phyloP scores from a whole-genome alignment of 768 basidiomycete species.

The Lactarius deliciosus region DNA sequence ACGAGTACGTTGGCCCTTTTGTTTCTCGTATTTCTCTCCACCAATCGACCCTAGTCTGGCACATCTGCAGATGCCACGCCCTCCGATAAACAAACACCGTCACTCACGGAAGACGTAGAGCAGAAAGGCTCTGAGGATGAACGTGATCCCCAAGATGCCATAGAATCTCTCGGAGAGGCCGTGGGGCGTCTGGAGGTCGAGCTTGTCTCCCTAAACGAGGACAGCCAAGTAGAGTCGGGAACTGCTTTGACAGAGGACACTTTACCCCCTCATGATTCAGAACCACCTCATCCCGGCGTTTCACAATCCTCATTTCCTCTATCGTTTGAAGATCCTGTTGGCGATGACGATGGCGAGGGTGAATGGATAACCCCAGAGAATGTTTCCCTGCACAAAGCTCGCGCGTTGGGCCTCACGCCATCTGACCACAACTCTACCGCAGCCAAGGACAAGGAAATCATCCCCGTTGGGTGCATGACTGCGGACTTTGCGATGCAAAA shows the following conservation, averaged over 20 bases:
- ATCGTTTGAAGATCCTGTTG: constrained; percentile 73
- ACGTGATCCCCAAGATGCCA: neutral
- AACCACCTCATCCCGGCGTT: constrained; percentile 27
- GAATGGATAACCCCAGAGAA: constrained; percentile 98
- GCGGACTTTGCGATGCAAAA: constrained; percentile 99
- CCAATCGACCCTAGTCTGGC: constrained; percentile 9
- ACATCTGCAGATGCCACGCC: neutral
- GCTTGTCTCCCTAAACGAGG: constrained; percentile 17
- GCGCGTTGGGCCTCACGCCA: constrained; percentile 80
- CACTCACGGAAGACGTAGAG: neutral
- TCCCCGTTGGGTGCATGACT: constrained; percentile 90
- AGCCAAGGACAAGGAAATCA: constrained; percentile 39
- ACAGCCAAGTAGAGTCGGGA: neutral
- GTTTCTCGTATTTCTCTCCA: neutral
- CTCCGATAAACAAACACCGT: constrained; percentile 1
- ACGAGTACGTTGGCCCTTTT: constrained; percentile 30
- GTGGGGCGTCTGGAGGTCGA: constrained; percentile 18
- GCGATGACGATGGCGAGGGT: constrained; percentile 80
- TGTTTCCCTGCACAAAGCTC: constrained; percentile 81
- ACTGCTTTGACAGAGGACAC: neutral
- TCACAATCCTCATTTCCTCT: constrained; percentile 33
- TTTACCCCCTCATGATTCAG: constrained; percentile 16
- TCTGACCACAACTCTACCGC: constrained; percentile 41
- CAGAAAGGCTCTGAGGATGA: neutral
- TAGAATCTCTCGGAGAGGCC: constrained; percentile 11